Evolutionary conservation across 2,329 filamentous ascomycete genomes (phyloP).

Genomic region (Parascedosporium putredinis): DNA sequence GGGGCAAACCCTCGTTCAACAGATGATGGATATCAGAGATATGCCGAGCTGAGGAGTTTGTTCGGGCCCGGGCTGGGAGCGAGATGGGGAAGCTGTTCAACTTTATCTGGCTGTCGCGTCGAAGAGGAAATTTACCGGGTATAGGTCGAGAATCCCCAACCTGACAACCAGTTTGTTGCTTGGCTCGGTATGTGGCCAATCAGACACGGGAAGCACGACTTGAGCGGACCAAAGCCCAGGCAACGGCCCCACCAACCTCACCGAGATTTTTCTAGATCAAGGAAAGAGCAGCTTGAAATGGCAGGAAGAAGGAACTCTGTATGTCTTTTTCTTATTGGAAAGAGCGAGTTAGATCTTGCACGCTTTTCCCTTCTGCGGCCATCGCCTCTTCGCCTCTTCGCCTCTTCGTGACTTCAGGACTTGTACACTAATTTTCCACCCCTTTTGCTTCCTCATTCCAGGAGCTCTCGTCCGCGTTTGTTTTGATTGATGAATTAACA

Average conservation of each 20-base stretch:
- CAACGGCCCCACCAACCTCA: background rate
- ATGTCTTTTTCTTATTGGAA: too few relatives aligned
- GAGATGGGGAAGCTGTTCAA: background rate
- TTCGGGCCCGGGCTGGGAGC: background rate
- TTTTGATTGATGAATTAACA: too few relatives aligned
- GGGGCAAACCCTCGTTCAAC: too few relatives aligned
- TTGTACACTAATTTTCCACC: too few relatives aligned
- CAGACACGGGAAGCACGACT: background rate
- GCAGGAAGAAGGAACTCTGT: background rate
- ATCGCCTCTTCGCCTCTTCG: too few relatives aligned
- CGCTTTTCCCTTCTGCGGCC: too few relatives aligned
- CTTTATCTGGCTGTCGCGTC: background rate
- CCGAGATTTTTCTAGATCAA: background rate
- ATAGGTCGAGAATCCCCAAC: too few relatives aligned
- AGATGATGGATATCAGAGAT: too few relatives aligned
- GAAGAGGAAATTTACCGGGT: background rate
- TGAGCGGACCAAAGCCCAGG: background rate
- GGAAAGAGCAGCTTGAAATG: background rate
- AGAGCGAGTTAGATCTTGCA: too few relatives aligned
- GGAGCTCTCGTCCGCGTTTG: too few relatives aligned
- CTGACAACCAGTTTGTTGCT: conserved; percentile 4
- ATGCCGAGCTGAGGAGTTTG: background rate
- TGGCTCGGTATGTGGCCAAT: conserved; percentile 11
- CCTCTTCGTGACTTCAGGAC: too few relatives aligned
- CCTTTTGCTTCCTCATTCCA: too few relatives aligned